phyloP scores from a whole-genome alignment of 225 moss, liverwort and hornwort genomes.

The Anthoceros angustus region DNA sequence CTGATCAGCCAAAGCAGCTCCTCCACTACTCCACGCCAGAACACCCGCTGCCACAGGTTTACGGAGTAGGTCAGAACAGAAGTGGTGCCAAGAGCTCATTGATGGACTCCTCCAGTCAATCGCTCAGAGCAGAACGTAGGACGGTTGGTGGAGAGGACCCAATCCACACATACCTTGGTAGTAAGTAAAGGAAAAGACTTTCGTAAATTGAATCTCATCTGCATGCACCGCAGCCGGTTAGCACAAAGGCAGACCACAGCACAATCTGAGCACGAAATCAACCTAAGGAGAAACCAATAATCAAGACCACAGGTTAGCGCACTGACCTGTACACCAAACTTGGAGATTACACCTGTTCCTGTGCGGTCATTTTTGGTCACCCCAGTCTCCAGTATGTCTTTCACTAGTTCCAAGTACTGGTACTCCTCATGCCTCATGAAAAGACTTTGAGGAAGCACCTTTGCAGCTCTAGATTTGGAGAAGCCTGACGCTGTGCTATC shows the following conservation, averaged over 20 bases:
- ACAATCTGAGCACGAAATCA: not conserved
- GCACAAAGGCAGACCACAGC: not conserved
- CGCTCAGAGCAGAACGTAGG: not conserved
- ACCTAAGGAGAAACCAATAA: not conserved
- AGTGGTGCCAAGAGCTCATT: not conserved
- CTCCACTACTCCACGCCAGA: constrained; percentile 87
- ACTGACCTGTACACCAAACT: constrained; percentile 76
- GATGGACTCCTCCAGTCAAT: not conserved
- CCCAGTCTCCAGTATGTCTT: constrained; percentile 61
- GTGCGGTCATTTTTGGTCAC: constrained; percentile 70
- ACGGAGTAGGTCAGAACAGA: not conserved
- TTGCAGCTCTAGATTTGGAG: not conserved
- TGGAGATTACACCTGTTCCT: constrained; percentile 75
- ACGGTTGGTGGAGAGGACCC: not conserved
- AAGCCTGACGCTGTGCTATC: not conserved
- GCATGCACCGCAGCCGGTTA: constrained; percentile 8
- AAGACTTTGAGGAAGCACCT: constrained; percentile 27
- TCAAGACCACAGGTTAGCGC: not conserved
- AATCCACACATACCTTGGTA: constrained; percentile 40
- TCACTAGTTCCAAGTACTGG: constrained; percentile 57
- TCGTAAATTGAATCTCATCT: constrained; percentile 88
- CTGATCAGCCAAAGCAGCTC: constrained; percentile 97
- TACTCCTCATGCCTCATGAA: constrained; percentile 58
- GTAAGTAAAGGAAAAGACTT: constrained; percentile 81
- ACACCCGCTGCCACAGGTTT: constrained; percentile 41